Evolutionary conservation across 164 flowering plant genomes (phyloP), one percentile per base, ranked within the genome.

Genomic region (Brasenia schreberi): DNA sequence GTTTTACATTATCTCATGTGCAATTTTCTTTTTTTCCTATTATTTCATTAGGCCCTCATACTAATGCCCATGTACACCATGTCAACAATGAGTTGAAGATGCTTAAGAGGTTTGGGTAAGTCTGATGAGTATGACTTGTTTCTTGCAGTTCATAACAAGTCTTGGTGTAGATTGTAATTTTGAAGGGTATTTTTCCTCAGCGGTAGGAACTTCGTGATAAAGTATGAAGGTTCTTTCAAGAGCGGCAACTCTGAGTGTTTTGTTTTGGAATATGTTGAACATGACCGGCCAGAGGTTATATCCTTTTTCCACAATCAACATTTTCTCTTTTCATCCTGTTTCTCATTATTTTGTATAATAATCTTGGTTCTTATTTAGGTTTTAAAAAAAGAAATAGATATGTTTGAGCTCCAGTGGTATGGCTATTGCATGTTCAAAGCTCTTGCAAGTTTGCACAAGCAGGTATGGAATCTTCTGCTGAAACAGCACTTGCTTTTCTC

Each of bases 251-350:
- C 81, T 62, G 90, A 87, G 42, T 91, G 93, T 77, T 83, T 89
- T 76, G 85, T 91, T 68, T 74, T 90, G 44, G 85, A 89, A 81
- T 89, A 94, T 80, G 87, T 95, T 68, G 84, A 85, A 64, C 97
- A 94, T 79, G 97, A 94, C 66, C 80, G 96, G 71, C 99, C 99
- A 45, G 99, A 94, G 93, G 97, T 93, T 78, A 73, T 71, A 6
- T 70, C 61, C 64, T 42, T 66, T 43, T 42, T 62, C 64, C 74
- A 19, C 59, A 64, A 19, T 63, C 68, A 5, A 9, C 63, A 10
- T 16, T 61, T 62, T 61, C 67, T 70, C 59, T 6, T 18, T 61
- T 61, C n/a, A 23, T 0, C 18, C 4, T 61, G 61, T 65, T 45
- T 52, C 60, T 76, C 16, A 4, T 49, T 49, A 49, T 49, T 49